Conservation (phyloP, 2,329 filamentous ascomycete genomes). For the Chaetomiaceae sp. region DNA sequence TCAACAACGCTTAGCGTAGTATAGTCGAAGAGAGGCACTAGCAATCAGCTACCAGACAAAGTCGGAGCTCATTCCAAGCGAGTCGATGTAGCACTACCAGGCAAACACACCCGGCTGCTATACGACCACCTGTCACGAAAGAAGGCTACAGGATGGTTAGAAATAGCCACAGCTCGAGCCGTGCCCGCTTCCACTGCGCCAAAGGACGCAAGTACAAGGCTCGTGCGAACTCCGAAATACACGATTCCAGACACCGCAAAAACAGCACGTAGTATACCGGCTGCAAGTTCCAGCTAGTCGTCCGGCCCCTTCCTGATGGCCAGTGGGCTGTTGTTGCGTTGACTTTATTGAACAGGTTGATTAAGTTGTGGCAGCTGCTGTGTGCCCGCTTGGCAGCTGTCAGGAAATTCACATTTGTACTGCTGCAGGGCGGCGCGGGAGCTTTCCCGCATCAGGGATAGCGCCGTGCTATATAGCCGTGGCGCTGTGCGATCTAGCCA, state of each 20-base stretch:
- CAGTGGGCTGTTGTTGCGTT: not conserved
- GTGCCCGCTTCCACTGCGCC: not conserved
- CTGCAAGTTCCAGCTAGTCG: not conserved
- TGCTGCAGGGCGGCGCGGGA: no score
- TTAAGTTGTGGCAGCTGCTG: no score
- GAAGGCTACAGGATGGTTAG: not conserved
- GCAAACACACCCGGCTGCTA: constrained; percentile 4
- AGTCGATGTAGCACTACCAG: constrained; percentile 9
- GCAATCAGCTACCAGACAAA: constrained; percentile 2
- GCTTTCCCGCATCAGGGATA: no score
- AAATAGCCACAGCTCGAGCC: not conserved
- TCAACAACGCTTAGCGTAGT: no score
- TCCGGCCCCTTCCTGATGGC: not conserved
- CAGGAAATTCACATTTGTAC: no score
- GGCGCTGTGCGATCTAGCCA: no score
- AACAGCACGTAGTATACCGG: not conserved
- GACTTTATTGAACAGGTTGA: no score
- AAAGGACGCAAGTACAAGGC: not conserved
- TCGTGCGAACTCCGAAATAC: not conserved
- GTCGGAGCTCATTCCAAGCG: constrained; percentile 8
- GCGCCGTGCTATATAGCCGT: no score
- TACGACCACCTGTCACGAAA: constrained; percentile 8
- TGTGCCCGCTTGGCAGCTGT: no score
- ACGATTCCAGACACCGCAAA: not conserved
- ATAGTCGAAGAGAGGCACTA: no score